Evolutionary conservation across 768 basidiomycete genomes (phyloP).

Genomic region (Lactarius sanguifluus): DNA sequence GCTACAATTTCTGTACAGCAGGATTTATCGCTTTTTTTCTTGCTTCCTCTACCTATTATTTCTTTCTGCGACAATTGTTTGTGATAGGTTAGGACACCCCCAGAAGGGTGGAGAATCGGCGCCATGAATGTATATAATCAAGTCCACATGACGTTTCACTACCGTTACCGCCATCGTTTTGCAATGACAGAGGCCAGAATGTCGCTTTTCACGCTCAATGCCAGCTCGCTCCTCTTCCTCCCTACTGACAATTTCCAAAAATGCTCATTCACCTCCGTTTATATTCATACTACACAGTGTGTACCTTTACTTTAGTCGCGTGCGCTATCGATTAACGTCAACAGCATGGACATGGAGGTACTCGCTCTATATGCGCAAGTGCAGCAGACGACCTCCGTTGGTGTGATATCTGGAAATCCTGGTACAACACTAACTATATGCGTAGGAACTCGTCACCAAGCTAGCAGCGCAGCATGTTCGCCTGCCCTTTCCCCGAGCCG

Average conservation of each 20-base stretch:
- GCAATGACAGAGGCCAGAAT: conserved; percentile 18
- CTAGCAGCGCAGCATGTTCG: conserved; percentile 2
- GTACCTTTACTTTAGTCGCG: background rate
- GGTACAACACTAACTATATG: background rate
- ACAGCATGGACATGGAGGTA: background rate
- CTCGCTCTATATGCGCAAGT: conserved; percentile 1
- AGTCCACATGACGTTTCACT: conserved; percentile 11
- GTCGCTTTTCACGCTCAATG: conserved; percentile 3
- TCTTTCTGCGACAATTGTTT: conserved; percentile 15
- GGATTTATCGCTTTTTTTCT: conserved; percentile 21
- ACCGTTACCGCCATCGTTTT: conserved; percentile 3
- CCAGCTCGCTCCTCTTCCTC: background rate
- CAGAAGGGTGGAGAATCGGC: conserved; percentile 8
- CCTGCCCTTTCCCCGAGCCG: conserved; percentile 3
- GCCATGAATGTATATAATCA: conserved; percentile 25
- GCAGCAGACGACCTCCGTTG: background rate
- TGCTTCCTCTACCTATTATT: conserved; percentile 21
- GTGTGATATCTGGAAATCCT: background rate
- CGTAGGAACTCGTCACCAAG: conserved; percentile 10
- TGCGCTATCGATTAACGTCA: background rate
- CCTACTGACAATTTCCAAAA: background rate
- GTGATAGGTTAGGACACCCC: conserved; percentile 18
- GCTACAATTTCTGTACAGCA: conserved; percentile 17
- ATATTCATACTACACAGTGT: background rate
- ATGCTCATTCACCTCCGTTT: background rate